Percentiles rank a stretch among this genome's conserved stretches.
These are phyloP conservation scores for Ustilago loliicola DNA, from an alignment of 1,284 basidiomycete species.

Conservation along the genomic window DNA sequence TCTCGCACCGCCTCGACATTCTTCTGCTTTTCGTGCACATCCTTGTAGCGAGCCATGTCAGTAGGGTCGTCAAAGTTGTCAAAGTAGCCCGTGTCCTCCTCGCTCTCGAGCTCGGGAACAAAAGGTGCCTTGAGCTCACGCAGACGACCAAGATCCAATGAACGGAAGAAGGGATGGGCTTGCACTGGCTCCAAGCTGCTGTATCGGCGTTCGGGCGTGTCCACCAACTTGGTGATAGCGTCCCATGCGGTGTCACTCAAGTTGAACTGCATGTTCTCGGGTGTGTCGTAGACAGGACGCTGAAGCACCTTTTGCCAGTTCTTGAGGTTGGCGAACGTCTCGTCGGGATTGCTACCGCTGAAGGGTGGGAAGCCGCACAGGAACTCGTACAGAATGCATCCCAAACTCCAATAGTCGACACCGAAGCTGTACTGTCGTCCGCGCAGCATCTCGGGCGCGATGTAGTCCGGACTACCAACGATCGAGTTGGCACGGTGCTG, in stretches of 20 bases:
- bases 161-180: constrained; percentile 86
- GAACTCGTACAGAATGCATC: constrained; percentile 97
- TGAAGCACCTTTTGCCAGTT: constrained; percentile 92
- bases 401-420: constrained; percentile 98
- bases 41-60: constrained; percentile 92
- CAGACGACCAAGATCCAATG: constrained; percentile 82
- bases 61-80: constrained; percentile 92
- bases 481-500: constrained; percentile 93
- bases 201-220: constrained; percentile 84
- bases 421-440: constrained; percentile 94
- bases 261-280: constrained; percentile 98
- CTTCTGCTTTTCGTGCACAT: constrained; percentile 96
- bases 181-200: constrained; percentile 81
- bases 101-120: constrained; percentile 93
- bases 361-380: constrained; percentile 93
- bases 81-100: constrained; percentile 95
- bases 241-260: constrained; percentile 94
- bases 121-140: constrained; percentile 88
- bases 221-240: constrained; percentile 85
- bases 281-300: constrained; percentile 93
- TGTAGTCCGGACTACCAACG: constrained; percentile 96
- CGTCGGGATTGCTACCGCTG: constrained; percentile 92
- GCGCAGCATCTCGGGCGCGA: constrained; percentile 84
- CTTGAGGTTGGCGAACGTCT: constrained; percentile 99
- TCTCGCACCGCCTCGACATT: constrained; percentile 91